These are phyloP conservation scores for Dactylorhiza incarnata DNA, from an alignment of 106 monocot species.

Conservation along the genomic window DNA sequence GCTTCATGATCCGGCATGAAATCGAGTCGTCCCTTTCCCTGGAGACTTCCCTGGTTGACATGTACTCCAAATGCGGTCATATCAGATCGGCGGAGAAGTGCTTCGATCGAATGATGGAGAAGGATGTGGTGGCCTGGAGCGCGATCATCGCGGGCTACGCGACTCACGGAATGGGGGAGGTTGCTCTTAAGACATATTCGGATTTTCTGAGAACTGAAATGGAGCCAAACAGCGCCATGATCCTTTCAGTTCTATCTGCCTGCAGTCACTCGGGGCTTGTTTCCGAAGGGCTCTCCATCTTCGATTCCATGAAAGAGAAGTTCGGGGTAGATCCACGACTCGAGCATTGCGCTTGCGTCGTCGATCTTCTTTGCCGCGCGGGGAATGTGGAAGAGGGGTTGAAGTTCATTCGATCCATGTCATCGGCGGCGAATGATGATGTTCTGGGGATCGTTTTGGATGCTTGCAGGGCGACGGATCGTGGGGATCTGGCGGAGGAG, in stretches of 20 bases:
- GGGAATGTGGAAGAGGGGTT: conserved; percentile 20
- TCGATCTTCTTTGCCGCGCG: conserved; percentile 17
- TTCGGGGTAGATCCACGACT: neutral
- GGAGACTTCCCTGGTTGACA: conserved; percentile 40
- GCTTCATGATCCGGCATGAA: conserved; percentile 26
- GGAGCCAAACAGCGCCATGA: conserved; percentile 19
- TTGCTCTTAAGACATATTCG: conserved; percentile 9
- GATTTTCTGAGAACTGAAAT: conserved; percentile 1
- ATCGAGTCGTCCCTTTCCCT: conserved; percentile 18
- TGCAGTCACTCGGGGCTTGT: conserved; percentile 22
- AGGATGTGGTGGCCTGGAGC: conserved; percentile 32
- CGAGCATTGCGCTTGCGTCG: conserved; percentile 15
- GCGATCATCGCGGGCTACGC: conserved; percentile 31
- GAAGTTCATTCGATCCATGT: conserved; percentile 22
- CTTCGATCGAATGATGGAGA: conserved; percentile 23
- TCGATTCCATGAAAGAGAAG: conserved; percentile 17
- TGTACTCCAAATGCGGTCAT: conserved; percentile 40
- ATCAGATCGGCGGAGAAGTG: conserved; percentile 16
- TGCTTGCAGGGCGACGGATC: conserved; percentile 32
- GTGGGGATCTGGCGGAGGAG: conserved; percentile 24
- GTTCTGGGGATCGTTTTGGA: conserved; percentile 68
- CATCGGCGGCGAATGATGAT: conserved; percentile 29
- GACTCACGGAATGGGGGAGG: conserved; percentile 11
- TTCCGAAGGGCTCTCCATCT: conserved; percentile 7
- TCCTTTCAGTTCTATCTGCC: conserved; percentile 15